These are phyloP conservation scores for Penicillium canariense DNA, from an alignment of 495 filamentous ascomycete species.

Conservation along the genomic window DNA sequence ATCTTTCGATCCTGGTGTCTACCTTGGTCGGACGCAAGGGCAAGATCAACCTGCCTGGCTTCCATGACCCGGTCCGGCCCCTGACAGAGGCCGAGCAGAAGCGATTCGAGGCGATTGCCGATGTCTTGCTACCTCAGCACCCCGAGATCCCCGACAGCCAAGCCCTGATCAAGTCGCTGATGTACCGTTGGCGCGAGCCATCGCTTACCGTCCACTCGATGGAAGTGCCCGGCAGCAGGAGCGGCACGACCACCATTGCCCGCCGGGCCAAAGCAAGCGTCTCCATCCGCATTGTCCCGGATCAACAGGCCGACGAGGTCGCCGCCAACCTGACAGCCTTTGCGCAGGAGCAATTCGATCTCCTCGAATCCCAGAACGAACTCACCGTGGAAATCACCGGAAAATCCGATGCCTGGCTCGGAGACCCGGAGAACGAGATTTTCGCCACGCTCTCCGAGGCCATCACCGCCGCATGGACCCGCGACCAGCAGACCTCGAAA, in stretches of 20 bases:
- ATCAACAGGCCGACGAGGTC: constrained; percentile 78
- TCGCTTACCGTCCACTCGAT: constrained; percentile 91
- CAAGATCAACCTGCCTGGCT: constrained; percentile 64
- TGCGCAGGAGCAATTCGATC: constrained; percentile 66
- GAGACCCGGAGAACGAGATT: constrained; percentile 85
- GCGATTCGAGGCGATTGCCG: constrained; percentile 80
- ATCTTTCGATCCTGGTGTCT: constrained; percentile 76
- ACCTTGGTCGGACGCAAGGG: constrained; percentile 67
- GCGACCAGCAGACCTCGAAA: constrained; percentile 27
- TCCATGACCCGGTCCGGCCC: constrained; percentile 79
- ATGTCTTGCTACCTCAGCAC: constrained; percentile 67
- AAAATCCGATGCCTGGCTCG: constrained; percentile 93
- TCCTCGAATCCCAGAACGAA: constrained; percentile 73
- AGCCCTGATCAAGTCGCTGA: constrained; percentile 70
- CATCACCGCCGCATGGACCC: constrained; percentile 75
- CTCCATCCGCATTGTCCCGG: constrained; percentile 88
- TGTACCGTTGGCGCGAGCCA: constrained; percentile 94
- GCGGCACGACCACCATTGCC: constrained; percentile 83
- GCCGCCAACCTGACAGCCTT: constrained; percentile 62
- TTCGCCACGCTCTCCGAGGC: constrained; percentile 87
- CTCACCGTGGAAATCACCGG: constrained; percentile 84
- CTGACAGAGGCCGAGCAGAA: constrained; percentile 72
- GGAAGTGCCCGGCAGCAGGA: constrained; percentile 60
- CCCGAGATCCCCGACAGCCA: constrained; percentile 65
- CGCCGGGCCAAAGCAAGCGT: constrained; percentile 79